Conservation (phyloP, 768 basidiomycete genomes). For the Mycena filopes region DNA sequence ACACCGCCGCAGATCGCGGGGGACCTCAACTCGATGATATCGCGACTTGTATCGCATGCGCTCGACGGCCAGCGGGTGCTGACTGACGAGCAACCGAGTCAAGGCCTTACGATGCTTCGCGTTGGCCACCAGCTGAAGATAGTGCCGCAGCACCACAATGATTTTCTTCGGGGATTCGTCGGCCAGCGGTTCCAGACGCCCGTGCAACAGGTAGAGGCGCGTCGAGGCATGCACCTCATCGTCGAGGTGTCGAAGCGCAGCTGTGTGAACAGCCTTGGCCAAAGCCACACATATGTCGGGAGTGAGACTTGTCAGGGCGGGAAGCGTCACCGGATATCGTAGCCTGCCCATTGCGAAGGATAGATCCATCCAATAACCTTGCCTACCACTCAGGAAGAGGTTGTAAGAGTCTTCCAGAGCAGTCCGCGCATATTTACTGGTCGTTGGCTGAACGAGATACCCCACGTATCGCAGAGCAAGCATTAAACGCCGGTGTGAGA, state of each 20-base stretch:
- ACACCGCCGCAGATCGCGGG: not conserved
- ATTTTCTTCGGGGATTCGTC: not conserved
- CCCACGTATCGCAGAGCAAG: not conserved
- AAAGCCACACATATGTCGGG: not conserved
- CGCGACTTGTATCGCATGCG: not conserved
- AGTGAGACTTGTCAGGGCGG: not conserved
- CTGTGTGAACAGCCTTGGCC: not conserved
- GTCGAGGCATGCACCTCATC: not conserved
- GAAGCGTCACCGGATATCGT: not conserved
- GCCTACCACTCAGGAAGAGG: not conserved
- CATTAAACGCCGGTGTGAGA: not conserved
- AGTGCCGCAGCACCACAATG: not conserved
- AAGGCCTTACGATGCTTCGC: not conserved
- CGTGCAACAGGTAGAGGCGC: not conserved
- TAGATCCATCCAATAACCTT: slow-evolving; percentile 5
- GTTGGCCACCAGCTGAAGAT: not conserved
- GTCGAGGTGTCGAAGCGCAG: not conserved
- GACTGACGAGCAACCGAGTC: not conserved
- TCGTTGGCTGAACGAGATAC: not conserved
- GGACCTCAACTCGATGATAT: not conserved
- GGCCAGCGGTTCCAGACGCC: not conserved
- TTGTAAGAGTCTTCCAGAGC: not conserved
- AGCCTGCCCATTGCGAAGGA: not conserved
- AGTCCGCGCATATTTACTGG: not conserved
- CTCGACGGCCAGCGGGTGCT: not conserved